Evolutionary conservation across 2,329 filamentous ascomycete species (phyloP), one percentile per base, ranked within the genome.

Genomic region (Penicillium sp.): DNA sequence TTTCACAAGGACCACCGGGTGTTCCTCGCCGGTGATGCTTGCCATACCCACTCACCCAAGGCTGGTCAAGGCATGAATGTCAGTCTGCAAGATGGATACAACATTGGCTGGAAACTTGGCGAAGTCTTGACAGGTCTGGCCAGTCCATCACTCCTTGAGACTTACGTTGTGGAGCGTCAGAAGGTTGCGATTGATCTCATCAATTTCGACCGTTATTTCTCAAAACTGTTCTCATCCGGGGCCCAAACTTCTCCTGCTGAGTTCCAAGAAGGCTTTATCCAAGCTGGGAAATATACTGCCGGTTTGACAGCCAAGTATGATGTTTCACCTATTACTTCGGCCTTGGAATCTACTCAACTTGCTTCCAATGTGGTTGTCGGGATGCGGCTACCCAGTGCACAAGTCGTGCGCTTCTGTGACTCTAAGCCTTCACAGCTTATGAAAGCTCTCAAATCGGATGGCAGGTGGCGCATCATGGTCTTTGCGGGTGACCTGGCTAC

Each of bases 11-110:
- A 82, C 44, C 75, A 85, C 56, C 80, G 84, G 14, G 82, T 88
- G n/a, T 90, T 90, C 69, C 76, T 90, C 38, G 84, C 85, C 11
- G 86, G 86, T 14, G 87, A 90, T 66, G 86, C 87, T 32, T 87
- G 85, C 77, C 67, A 83, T 61, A 90, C 87, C 0, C 87, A 90
- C 67, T 87, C 84, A 2, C 87, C 87, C 4, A 89, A 89, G 71
- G 86, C 86, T 1, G 87, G 86, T 0, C 87, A 89, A 72, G 87
- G 79, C 1, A 78, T 78, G 75, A 78, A 78, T 51, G 73, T 76
- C 40, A 74, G 72, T 13, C 69, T 88, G 55, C 85, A 87, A 62
- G 86, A 88, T 58, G 65, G 78, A 13, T 83, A 84, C 61, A 86
- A 86, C 53, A 78, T 85, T 48, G 83, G 83, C 5, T 86, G 83